Evolutionary conservation across 768 basidiomycete genomes (phyloP).

Genomic region (Mycena metata): DNA sequence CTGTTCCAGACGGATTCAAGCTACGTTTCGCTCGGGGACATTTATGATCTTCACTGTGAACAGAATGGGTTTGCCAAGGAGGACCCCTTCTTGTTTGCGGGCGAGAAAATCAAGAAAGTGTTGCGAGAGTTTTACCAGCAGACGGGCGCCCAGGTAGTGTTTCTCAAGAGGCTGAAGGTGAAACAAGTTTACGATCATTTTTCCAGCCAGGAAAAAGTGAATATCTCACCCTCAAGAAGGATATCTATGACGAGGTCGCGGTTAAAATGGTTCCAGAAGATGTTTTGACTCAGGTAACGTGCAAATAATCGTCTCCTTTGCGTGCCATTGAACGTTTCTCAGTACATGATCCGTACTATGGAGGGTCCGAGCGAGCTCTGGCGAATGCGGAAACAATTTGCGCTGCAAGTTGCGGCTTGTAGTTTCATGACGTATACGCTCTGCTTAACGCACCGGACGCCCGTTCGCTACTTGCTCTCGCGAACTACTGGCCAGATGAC

Average conservation of each 20-base stretch:
- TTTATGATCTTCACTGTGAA: constrained; percentile 92
- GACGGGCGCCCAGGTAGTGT: constrained; percentile 60
- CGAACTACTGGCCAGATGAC: constrained; percentile 91
- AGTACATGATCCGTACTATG: constrained; percentile 97
- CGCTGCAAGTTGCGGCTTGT: constrained; percentile 86
- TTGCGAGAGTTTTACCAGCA: constrained; percentile 70
- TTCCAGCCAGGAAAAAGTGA: constrained; percentile 72
- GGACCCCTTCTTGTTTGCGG: constrained; percentile 87
- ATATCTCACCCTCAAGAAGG: constrained; percentile 80
- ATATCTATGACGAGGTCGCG: constrained; percentile 89
- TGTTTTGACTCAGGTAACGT: constrained; percentile 81
- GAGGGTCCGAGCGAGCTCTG: constrained; percentile 86
- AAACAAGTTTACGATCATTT: constrained; percentile 10
- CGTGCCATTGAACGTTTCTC: constrained; percentile 16
- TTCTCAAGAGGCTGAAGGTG: background rate
- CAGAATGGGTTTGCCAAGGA: constrained; percentile 83
- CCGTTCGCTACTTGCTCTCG: constrained; percentile 89
- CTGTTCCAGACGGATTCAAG: constrained; percentile 93
- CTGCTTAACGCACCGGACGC: constrained; percentile 85
- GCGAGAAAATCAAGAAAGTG: constrained; percentile 85
- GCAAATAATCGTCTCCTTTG: constrained; percentile 55
- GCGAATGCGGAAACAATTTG: constrained; percentile 98
- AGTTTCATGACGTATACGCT: constrained; percentile 95
- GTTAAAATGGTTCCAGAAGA: constrained; percentile 92
- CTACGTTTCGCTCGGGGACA: constrained; percentile 91